phyloP scores from a whole-genome alignment of 345 rosid genomes.

The Brassica napus region Da-Ae NC_063442.1:39064001-39064500 shows the following conservation, averaged over 20 bases:
- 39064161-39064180: constrained; percentile 84
- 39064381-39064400: constrained; percentile 67
- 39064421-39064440: too few species aligned
- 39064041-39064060: constrained; percentile 1
- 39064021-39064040: constrained; percentile 46
- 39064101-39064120: constrained; percentile 82
- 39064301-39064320: constrained; percentile 43
- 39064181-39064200: constrained; percentile 92
- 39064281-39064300: constrained; percentile 61
- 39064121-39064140: constrained; percentile 92
- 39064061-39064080: constrained; percentile 65
- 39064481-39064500: too few species aligned
- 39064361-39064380: constrained; percentile 62
- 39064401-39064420: neutral
- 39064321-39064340: neutral
- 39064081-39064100: constrained; percentile 77
- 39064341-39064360: neutral
- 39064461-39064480: too few species aligned
- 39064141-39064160: constrained; percentile 94
- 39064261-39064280: constrained; percentile 85
- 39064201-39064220: constrained; percentile 89
- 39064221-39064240: constrained; percentile 97
- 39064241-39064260: constrained; percentile 94
- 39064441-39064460: too few species aligned
- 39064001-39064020: constrained; percentile 51